Conservation (phyloP, 352 stramenopile genomes). For the Globisporangium splendens region DNA sequence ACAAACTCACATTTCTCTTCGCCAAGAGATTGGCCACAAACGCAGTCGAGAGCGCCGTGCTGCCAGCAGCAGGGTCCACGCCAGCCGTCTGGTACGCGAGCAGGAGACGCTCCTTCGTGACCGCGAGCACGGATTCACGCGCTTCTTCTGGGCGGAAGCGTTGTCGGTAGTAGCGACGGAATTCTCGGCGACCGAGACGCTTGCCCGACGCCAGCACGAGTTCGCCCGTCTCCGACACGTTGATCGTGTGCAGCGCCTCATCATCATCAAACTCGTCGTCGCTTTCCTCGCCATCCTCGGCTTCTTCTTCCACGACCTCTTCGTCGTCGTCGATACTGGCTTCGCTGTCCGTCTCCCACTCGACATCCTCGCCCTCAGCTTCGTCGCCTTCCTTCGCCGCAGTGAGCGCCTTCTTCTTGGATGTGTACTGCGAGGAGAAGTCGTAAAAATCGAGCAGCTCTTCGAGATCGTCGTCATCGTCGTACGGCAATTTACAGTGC, state of each 20-base stretch:
- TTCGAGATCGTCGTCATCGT: slow-evolving; percentile 86
- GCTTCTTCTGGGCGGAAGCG: slow-evolving; percentile 76
- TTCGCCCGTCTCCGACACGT: slow-evolving; percentile 87
- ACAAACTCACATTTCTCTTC: slow-evolving; percentile 59
- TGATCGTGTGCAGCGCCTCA: slow-evolving; percentile 46
- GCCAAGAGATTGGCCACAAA: slow-evolving; percentile 81
- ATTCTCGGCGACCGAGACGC: slow-evolving; percentile 86
- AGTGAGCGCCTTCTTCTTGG: slow-evolving; percentile 14
- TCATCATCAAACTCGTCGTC: slow-evolving; percentile 51
- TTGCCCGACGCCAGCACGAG: slow-evolving; percentile 82
- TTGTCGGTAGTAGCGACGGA: slow-evolving; percentile 90
- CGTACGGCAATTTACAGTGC: slow-evolving; percentile 91
- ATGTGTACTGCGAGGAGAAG: slow-evolving; percentile 80
- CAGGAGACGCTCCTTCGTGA: slow-evolving; percentile 74
- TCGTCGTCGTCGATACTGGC: slow-evolving; percentile 73
- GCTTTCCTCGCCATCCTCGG: slow-evolving; percentile 30
- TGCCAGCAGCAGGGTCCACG: slow-evolving; percentile 51
- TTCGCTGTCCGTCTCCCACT: slow-evolving; percentile 83
- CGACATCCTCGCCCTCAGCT: slow-evolving; percentile 39
- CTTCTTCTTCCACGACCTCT: slow-evolving; percentile 67
- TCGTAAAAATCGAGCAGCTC: slow-evolving; percentile 91
- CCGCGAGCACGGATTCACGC: slow-evolving; percentile 70
- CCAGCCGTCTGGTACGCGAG: slow-evolving; percentile 72
- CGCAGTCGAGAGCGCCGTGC: slow-evolving; percentile 66
- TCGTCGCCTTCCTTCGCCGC: slow-evolving; percentile 22